phyloP scores from a whole-genome alignment of 805 yeast species.

The Pichia nakasei region DNA sequence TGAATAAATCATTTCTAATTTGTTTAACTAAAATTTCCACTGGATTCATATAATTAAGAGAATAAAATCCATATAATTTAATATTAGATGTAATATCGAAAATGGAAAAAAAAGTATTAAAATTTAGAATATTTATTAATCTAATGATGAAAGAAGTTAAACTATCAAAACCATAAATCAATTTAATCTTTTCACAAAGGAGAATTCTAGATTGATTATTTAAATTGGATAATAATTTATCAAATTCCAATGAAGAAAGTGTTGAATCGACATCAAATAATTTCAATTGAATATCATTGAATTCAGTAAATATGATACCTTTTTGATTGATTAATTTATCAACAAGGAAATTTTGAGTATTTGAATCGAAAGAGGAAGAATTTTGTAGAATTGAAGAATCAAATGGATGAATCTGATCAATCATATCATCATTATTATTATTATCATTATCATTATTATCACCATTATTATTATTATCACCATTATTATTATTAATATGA shows the following conservation, averaged over 20 bases:
- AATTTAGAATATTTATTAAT: slow-evolving; percentile 17
- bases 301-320: slow-evolving; percentile 22
- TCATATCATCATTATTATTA: not conserved
- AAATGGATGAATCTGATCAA: not conserved
- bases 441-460: not conserved
- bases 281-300: slow-evolving; percentile 19
- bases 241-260: slow-evolving; percentile 18
- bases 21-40: slow-evolving; percentile 25
- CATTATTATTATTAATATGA: not conserved
- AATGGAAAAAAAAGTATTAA: slow-evolving; percentile 22
- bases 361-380: slow-evolving; percentile 1
- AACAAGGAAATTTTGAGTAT: slow-evolving; percentile 9
- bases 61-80: slow-evolving; percentile 24
- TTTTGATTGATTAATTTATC: slow-evolving; percentile 16
- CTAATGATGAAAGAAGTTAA: slow-evolving; percentile 18
- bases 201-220: slow-evolving; percentile 13
- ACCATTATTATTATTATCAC: not conserved
- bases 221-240: slow-evolving; percentile 11
- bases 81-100: slow-evolving; percentile 26
- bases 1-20: slow-evolving; percentile 22
- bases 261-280: slow-evolving; percentile 24
- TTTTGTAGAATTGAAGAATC: slow-evolving; percentile 3
- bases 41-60: slow-evolving; percentile 20
- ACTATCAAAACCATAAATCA: slow-evolving; percentile 20
- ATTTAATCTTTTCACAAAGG: slow-evolving; percentile 22